Base-by-base conservation (phyloP, 2,329 filamentous ascomycete genomes). In the Tolypocladium guangdongense region DNA sequence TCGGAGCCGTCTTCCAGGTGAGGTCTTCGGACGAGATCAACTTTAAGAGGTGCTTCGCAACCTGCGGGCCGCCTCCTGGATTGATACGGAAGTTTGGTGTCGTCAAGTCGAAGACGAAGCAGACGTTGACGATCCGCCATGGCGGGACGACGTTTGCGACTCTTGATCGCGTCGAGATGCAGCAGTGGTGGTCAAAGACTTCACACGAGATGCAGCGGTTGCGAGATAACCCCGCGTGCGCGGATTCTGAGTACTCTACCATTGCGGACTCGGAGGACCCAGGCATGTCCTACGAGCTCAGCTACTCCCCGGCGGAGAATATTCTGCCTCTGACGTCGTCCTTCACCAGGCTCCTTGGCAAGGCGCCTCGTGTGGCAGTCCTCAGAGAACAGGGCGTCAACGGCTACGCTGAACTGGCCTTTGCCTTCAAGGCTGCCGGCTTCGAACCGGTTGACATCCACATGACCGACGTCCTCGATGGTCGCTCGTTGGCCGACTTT, bases 371-470 rank as follows among this genome's bases (percentile, higher is more conserved):
- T 35, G 91, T 99, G 27, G 93, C 93, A 45, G 95, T 99, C 61
- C 82, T 99, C 24, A 82, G 93, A 65, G 93, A 97, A 70, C 90
- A 96, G 69, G 93, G 93, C 67, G 89, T 96, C 60, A 97, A 99
- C 72, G 89, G 91, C 43, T 83, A 96, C 63, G 85, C 90, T n/a
- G 93, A 99, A 70, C 95, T 99, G 89, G 93, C 93, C 1, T 97
- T 95, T 65, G 90, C 91, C 49, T 97, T 97, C 78, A 84, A 87
- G 59, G 84, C 84, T 37, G 92, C 93, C 45, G 92, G 92, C 38
- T 97, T 97, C 73, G 86, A 90, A 50, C 83, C 91, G 16, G 82
- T 97, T 48, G 92, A 99, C 65, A 86, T 97, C 1, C 92, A 96
- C 77, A 97, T 99, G 93, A 93, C 87, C 4, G 92, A 97, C 63